Conservation (phyloP, 2,329 filamentous ascomycete species). For the Talaromyces atroroseus region DNA sequence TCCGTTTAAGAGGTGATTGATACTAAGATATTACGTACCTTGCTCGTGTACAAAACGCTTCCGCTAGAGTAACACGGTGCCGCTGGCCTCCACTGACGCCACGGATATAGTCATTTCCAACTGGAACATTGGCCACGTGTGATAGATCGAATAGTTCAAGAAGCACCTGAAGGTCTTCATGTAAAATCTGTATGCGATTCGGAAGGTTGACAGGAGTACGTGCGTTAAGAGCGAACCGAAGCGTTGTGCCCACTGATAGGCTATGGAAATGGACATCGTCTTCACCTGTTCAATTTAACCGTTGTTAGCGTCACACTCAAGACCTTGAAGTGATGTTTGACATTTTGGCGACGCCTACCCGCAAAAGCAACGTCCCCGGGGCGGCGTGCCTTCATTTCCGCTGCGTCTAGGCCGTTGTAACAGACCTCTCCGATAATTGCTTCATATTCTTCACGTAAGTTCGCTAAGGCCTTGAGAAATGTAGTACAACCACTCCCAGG, state of each 20-base stretch:
- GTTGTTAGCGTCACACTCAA: neutral
- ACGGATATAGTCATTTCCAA: conserved; percentile 52
- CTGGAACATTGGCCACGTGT: conserved; percentile 48
- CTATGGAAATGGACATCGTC: conserved; percentile 67
- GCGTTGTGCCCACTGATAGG: conserved; percentile 51
- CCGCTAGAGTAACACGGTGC: conserved; percentile 58
- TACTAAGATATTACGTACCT: conserved; percentile 25
- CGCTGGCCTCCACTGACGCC: conserved; percentile 57
- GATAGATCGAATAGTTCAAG: conserved; percentile 41
- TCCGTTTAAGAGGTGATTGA: neutral
- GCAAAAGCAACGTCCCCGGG: neutral
- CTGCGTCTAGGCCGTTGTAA: neutral
- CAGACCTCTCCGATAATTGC: neutral
- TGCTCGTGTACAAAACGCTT: conserved; percentile 46
- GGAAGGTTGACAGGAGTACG: conserved; percentile 24
- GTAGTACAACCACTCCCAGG: neutral
- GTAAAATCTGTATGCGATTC: conserved; percentile 15
- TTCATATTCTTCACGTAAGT: neutral
- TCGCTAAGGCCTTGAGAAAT: neutral
- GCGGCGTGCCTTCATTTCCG: neutral
- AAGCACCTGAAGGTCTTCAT: conserved; percentile 30
- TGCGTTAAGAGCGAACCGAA: conserved; percentile 69
- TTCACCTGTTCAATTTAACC: neutral
- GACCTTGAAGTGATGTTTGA: neutral
- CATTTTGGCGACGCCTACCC: neutral